Base-by-base conservation (phyloP, 148 eudicot genomes). In the Arctostaphylos glauca region DNA sequence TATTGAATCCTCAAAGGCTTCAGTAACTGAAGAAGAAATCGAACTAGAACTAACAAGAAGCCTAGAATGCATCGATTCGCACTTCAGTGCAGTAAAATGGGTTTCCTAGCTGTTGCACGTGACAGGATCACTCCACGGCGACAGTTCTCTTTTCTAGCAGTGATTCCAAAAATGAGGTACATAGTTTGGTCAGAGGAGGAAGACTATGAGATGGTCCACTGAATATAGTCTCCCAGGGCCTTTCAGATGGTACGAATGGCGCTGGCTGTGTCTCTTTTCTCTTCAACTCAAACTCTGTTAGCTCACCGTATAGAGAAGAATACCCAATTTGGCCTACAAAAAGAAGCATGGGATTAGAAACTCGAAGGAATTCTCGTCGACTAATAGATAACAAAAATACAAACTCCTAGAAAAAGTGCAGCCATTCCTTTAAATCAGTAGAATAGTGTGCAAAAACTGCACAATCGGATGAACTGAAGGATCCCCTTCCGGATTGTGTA, bases 171-270 rank as follows among this genome's bases (percentile, higher is more conserved):
- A 94, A 94, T 12, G 77, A 86, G 4, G 94, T 88, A 76, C 97
- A 94, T 62, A 94, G 77, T 86, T 93, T 94, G 66, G 95, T 82
- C 12, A 96, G 93, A 60, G 98, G 94, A 64, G 96, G 96, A 85
- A 96, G 93, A 56, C 75, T 78, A 85, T 93, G 94, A 68, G 98
- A 94, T 21, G 97, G 89, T 80, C 95, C 98, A 79, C 84, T 87
- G 71, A 96, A 96, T 23, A 96, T 85, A 6, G 93, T 90, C 82
- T 96, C 94, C 98, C 97, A 96, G 9, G 90, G 88, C 60, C 88
- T 88, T 78, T 89, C 93, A 15, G 95, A 91, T 44, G 92, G 91
- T 49, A 87, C 78, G 9, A 83, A 83, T 82, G 84, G 84, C 55
- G 52, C 72, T 25, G 86, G 46, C 47, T 49, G 53, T 18, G 84